Percentiles rank a stretch among this genome's conserved stretches.
These are phyloP conservation scores for Fraxinus baroniana DNA, from an alignment of 305 asterid genomes.

Conservation along the genomic window DNA sequence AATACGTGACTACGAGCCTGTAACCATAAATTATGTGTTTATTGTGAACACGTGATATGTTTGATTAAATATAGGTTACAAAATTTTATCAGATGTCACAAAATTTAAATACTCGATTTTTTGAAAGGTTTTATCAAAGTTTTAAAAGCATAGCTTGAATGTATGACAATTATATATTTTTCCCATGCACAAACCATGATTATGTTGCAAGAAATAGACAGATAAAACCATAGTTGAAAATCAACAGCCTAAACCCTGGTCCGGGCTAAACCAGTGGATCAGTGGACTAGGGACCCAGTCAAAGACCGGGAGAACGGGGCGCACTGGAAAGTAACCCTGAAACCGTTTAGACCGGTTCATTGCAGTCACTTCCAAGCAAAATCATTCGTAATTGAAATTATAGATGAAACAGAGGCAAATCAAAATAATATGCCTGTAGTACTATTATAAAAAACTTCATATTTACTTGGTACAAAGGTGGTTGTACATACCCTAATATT, in stretches of 20 bases:
- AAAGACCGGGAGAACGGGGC: neutral
- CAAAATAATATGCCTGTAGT: neutral
- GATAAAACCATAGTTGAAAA: neutral
- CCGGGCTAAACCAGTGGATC: neutral
- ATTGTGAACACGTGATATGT: neutral
- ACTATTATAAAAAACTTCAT: neutral
- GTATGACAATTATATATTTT: too few relatives aligned
- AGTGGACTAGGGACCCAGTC: neutral
- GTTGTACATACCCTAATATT: constrained; percentile 12
- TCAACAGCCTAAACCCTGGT: neutral
- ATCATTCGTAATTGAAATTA: neutral
- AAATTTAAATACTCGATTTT: too few relatives aligned
- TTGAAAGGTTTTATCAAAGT: neutral
- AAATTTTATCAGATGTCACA: too few relatives aligned
- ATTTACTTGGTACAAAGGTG: neutral
- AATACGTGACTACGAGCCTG: too few relatives aligned
- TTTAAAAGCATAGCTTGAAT: too few relatives aligned
- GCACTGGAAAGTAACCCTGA: neutral
- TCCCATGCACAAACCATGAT: neutral
- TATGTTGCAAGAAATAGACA: neutral
- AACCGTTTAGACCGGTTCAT: neutral
- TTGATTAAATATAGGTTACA: neutral
- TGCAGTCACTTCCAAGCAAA: neutral
- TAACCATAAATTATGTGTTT: neutral
- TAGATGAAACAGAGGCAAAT: neutral